These are phyloP conservation scores for Planoprotostelium fungivorum DNA, from an alignment of 78 protist genomes.

Conservation along the genomic window DNA sequence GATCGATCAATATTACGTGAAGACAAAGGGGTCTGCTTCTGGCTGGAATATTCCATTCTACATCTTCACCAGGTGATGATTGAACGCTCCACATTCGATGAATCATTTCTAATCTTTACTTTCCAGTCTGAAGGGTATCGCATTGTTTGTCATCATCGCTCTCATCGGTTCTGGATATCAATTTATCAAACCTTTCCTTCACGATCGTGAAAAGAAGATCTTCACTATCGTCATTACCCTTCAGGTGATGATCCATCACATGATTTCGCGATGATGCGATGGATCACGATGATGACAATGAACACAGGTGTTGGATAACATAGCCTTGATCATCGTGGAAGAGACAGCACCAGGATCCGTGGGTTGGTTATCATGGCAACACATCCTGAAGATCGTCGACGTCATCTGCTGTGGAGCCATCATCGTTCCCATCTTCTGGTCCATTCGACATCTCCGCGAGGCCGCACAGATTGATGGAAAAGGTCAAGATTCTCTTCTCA, in stretches of 20 bases:
- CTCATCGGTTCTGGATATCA: conserved; percentile 85
- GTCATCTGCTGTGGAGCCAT: conserved; percentile 81
- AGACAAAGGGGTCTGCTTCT: conserved; percentile 43
- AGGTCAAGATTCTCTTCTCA: conserved; percentile 23
- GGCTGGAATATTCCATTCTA: conserved; percentile 69
- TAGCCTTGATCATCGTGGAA: conserved; percentile 72
- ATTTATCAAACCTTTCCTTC: conserved; percentile 74
- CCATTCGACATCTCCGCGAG: conserved; percentile 66
- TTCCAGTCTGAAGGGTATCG: conserved; percentile 61
- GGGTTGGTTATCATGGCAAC: conserved; percentile 65
- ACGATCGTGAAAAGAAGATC: conserved; percentile 69
- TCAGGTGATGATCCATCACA: too few relatives aligned
- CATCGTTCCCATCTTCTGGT: conserved; percentile 76
- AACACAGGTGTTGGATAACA: conserved; percentile 66
- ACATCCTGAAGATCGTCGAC: conserved; percentile 69
- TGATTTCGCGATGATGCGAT: too few relatives aligned
- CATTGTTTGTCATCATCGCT: conserved; percentile 67
- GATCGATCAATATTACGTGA: conserved; percentile 62
- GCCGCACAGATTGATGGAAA: conserved; percentile 57
- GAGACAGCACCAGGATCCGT: conserved; percentile 71
- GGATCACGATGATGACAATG: too few relatives aligned
- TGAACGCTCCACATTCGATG: neutral
- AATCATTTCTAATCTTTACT: neutral
- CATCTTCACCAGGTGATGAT: conserved; percentile 46
- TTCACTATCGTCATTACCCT: conserved; percentile 71